Conservation (phyloP, 2,329 filamentous ascomycete genomes). For the Eutypa lata region DNA sequence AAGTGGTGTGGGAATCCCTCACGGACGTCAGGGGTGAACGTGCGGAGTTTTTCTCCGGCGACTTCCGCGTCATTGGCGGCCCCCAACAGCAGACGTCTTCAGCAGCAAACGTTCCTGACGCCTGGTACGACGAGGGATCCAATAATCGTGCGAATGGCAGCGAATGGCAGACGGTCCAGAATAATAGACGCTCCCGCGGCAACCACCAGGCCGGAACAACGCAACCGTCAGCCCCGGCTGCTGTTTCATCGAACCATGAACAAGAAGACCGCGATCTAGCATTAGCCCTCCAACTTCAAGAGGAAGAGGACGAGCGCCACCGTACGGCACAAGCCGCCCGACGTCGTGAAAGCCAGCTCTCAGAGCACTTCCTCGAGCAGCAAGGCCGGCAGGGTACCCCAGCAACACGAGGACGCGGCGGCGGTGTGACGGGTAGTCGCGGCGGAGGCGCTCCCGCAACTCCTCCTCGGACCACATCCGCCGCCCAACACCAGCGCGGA, state of each 20-base stretch:
- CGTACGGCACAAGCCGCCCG: slow-evolving; percentile 59
- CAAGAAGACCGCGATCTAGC: slow-evolving; percentile 86
- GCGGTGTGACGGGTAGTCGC: slow-evolving; percentile 15
- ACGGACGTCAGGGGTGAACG: slow-evolving; percentile 82
- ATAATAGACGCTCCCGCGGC: slow-evolving; percentile 27
- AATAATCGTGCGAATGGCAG: slow-evolving; percentile 28
- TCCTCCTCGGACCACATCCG: slow-evolving; percentile 23
- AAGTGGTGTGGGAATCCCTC: slow-evolving; percentile 94
- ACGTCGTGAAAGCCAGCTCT: slow-evolving; percentile 63
- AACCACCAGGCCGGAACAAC: slow-evolving; percentile 14
- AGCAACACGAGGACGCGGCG: slow-evolving; percentile 10
- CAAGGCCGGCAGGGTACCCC: slow-evolving; percentile 41
- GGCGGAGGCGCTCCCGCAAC: slow-evolving; percentile 17
- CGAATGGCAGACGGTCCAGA: slow-evolving; percentile 56
- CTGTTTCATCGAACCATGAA: slow-evolving; percentile 48
- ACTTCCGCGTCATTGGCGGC: slow-evolving; percentile 81
- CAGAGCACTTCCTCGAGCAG: slow-evolving; percentile 68
- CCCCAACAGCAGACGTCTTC: slow-evolving; percentile 24
- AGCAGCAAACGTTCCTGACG: slow-evolving; percentile 6
- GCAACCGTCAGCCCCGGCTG: slow-evolving; percentile 17
- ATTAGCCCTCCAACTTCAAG: slow-evolving; percentile 86
- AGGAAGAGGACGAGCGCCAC: slow-evolving; percentile 83
- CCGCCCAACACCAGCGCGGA: slow-evolving; percentile 15
- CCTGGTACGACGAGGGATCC: slow-evolving; percentile 15
- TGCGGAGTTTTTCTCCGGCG: slow-evolving; percentile 82